Base-by-base conservation (phyloP, 371 early-diverging fungal species). In the Mortierella sp. region DNA sequence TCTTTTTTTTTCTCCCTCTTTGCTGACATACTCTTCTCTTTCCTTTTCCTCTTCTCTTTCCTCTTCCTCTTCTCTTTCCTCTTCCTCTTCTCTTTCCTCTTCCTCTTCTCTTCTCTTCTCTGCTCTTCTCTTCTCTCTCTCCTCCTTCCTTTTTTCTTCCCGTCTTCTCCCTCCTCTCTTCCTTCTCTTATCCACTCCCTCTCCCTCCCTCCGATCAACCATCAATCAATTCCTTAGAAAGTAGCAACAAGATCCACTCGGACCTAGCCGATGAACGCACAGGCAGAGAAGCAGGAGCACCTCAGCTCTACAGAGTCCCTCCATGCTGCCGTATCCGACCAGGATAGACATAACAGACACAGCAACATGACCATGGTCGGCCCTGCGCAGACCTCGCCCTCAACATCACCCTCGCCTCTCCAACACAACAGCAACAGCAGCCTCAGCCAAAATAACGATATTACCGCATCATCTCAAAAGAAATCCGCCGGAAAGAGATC, bases 301-400 rank as follows among this genome's bases (percentile, higher is more conserved):
- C 68, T 77, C 43, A 48, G 78, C 72, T 74, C 77, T 45, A 66
- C 66, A 45, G 72, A 82, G 10, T 67, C 68, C 2, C 39, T 74
- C 24, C 48, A 66, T 1, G 47, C 65, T 1, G 6, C 50, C 14
- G 52, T 29, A 39, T 34, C 8, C 55, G 43, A 45, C 19, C 44
- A 58, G 24, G 64, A 72, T 9, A 31, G 50, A n/a, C 63, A 40
- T 41, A 68, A 75, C 39, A 43, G 76, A 34, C 24, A 75, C 45
- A 79, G 74, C 64, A 74, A 79, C 61, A 67, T 66, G 48, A 74
- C 79, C 43, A 65, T 79, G 66, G 61, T 79, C 44, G 68, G 52
- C 8, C 19, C 34, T 16, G 44, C 26, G 14, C 52, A 22, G 26
- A 44, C 47, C 9, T 10, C 63, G 0, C 58, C 58, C 13, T 19